A percentile compares a stretch with the other conserved stretches of the same genome.
Conservation (phyloP, 441 rosid species). For the Flueggea neowawraea region DNA sequence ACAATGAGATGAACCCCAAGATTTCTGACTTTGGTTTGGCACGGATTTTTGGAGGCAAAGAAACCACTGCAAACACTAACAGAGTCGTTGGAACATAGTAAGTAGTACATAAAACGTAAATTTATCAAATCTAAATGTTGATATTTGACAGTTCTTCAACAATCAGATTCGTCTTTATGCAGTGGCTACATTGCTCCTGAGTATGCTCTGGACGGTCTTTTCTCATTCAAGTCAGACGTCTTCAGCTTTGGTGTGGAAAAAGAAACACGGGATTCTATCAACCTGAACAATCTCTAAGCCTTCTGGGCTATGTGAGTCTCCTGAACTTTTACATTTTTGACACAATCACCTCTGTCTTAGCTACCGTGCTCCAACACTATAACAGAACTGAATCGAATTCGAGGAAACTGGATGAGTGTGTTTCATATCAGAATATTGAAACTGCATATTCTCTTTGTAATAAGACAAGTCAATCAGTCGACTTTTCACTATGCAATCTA, state of each 20-base stretch:
- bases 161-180: slow-evolving; percentile 7
- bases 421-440: too few species aligned
- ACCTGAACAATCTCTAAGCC: slow-evolving; percentile 38
- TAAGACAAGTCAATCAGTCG: too few species aligned
- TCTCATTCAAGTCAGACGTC: slow-evolving; percentile 71
- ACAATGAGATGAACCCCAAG: slow-evolving; percentile 77
- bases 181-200: slow-evolving; percentile 79
- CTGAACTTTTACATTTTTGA: too few species aligned
- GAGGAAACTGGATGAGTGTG: too few species aligned
- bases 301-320: slow-evolving; percentile 49
- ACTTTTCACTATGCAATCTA: too few species aligned
- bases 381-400: too few species aligned
- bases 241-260: slow-evolving; percentile 74
- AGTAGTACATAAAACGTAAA: too few species aligned
- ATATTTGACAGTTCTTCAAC: too few species aligned
- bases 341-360: too few species aligned
- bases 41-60: slow-evolving; percentile 59
- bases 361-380: too few species aligned
- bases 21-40: slow-evolving; percentile 88
- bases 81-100: slow-evolving; percentile 73
- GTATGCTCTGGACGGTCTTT: slow-evolving; percentile 61
- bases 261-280: slow-evolving; percentile 45
- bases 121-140: too few species aligned
- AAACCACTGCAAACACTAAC: slow-evolving; percentile 49
- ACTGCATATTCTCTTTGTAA: too few species aligned